phyloP scores from a whole-genome alignment of 2,329 filamentous ascomycete species.

The Xenosphaeropsis pyriputrescens region DNA sequence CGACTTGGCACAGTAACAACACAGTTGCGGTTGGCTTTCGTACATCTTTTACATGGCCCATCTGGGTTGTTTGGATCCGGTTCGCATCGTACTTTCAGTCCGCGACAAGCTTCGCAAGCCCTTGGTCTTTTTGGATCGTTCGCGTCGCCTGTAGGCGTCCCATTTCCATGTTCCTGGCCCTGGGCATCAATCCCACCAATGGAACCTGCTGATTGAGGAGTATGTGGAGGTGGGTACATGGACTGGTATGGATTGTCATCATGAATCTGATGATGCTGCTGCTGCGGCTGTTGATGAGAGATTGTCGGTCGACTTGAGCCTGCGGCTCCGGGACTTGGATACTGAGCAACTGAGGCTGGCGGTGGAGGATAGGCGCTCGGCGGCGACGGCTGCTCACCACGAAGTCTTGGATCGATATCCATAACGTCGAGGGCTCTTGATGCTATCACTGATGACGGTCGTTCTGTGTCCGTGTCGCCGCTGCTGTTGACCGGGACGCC shows the following conservation, averaged over 20 bases:
- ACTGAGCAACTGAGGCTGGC: slow-evolving; percentile 12
- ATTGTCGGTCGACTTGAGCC: neutral
- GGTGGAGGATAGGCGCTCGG: too few relatives aligned
- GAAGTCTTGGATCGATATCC: too few relatives aligned
- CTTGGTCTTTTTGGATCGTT: slow-evolving; percentile 19
- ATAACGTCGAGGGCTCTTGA: too few relatives aligned
- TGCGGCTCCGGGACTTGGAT: slow-evolving; percentile 8
- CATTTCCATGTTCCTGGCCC: slow-evolving; percentile 5
- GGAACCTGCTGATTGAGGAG: slow-evolving; percentile 10
- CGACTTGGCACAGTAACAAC: slow-evolving; percentile 23
- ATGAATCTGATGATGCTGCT: neutral
- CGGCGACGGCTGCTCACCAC: too few relatives aligned
- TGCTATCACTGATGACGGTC: too few relatives aligned
- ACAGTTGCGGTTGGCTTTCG: slow-evolving; percentile 22
- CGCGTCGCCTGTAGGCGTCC: slow-evolving; percentile 6
- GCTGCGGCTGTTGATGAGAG: neutral
- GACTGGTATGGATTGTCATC: neutral
- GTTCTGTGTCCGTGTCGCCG: too few relatives aligned
- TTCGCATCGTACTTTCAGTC: slow-evolving; percentile 26
- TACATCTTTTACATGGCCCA: slow-evolving; percentile 23
- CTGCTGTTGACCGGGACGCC: too few relatives aligned
- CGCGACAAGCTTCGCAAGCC: slow-evolving; percentile 26
- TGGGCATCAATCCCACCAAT: neutral
- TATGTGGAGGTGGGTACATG: slow-evolving; percentile 7
- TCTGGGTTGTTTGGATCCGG: slow-evolving; percentile 17